Percentiles rank a stretch among this genome's conserved stretches.
Conservation (phyloP, 2,329 filamentous ascomycete species). For the Arachnomyces sp. region DNA sequence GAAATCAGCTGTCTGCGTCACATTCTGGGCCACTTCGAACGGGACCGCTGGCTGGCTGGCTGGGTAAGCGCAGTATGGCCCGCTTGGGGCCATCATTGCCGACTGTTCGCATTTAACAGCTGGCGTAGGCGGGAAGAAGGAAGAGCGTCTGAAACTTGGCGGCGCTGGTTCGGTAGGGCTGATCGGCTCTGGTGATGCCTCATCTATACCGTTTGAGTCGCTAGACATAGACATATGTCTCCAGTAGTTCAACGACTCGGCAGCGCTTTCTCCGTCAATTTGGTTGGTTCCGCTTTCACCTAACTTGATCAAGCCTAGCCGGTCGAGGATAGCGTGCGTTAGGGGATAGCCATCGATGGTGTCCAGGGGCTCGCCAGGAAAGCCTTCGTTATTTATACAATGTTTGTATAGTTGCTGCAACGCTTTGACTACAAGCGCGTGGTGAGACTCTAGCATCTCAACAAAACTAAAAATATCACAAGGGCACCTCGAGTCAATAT, state of each 20-base stretch:
- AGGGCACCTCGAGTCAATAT: conserved; percentile 5
- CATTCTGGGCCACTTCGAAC: background rate
- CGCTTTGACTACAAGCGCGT: conserved; percentile 35
- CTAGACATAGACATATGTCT: conserved; percentile 28
- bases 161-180: conserved; percentile 26
- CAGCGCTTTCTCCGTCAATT: conserved; percentile 23
- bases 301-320: conserved; percentile 36
- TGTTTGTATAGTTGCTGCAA: conserved; percentile 35
- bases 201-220: conserved; percentile 31
- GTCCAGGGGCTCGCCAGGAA: conserved; percentile 36
- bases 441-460: conserved; percentile 39
- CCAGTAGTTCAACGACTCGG: conserved; percentile 29
- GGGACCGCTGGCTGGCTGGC: background rate
- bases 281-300: conserved; percentile 33
- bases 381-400: conserved; percentile 35
- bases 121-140: too few relatives aligned
- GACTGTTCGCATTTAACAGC: conserved; percentile 4
- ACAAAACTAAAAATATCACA: conserved; percentile 27
- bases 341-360: conserved; percentile 33
- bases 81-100: background rate
- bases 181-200: conserved; percentile 30
- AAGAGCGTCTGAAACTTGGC: conserved; percentile 13
- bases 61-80: conserved; percentile 1
- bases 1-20: background rate
- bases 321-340: conserved; percentile 37